Evolutionary conservation across 2,329 filamentous ascomycete species (phyloP).

Genomic region (Biscogniauxia marginata): DNA sequence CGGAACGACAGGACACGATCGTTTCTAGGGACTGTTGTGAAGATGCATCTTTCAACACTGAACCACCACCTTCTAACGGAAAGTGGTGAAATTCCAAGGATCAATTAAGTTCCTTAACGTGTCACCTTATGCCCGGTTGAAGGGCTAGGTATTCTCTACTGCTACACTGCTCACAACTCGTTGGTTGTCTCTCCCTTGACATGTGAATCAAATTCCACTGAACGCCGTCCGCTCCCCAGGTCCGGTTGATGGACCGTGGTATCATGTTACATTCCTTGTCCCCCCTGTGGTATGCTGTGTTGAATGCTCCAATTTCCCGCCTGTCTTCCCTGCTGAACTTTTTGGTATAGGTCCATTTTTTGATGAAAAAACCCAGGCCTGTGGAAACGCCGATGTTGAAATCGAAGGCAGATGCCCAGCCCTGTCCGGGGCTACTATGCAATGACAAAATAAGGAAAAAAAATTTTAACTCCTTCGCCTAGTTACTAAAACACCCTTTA

Average conservation of each 20-base stretch:
- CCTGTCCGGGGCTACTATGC: slow-evolving; percentile 31
- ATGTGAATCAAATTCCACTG: slow-evolving; percentile 29
- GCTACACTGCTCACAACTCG: slow-evolving; percentile 29
- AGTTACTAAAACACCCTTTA: slow-evolving; percentile 35
- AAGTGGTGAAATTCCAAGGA: not conserved
- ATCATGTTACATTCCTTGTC: slow-evolving; percentile 32
- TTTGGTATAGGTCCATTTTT: slow-evolving; percentile 33
- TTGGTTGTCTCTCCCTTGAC: slow-evolving; percentile 22
- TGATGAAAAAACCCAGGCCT: slow-evolving; percentile 28
- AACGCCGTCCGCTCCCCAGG: slow-evolving; percentile 33
- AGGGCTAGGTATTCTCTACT: slow-evolving; percentile 20
- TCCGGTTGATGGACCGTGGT: slow-evolving; percentile 38
- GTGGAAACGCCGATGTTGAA: slow-evolving; percentile 58
- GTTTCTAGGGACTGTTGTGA: not conserved
- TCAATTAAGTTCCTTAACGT: slow-evolving; percentile 14
- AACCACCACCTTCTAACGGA: not conserved
- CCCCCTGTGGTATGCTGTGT: slow-evolving; percentile 35
- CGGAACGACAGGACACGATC: not conserved
- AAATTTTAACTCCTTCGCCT: slow-evolving; percentile 11
- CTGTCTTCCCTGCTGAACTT: slow-evolving; percentile 32
- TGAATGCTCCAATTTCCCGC: slow-evolving; percentile 34
- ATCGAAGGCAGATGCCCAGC: slow-evolving; percentile 43
- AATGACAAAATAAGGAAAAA: slow-evolving; percentile 31
- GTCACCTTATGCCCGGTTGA: slow-evolving; percentile 30
- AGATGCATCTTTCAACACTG: not conserved